Base-by-base conservation (phyloP, 1,284 basidiomycete genomes). In the Boletellus sp. region DNA sequence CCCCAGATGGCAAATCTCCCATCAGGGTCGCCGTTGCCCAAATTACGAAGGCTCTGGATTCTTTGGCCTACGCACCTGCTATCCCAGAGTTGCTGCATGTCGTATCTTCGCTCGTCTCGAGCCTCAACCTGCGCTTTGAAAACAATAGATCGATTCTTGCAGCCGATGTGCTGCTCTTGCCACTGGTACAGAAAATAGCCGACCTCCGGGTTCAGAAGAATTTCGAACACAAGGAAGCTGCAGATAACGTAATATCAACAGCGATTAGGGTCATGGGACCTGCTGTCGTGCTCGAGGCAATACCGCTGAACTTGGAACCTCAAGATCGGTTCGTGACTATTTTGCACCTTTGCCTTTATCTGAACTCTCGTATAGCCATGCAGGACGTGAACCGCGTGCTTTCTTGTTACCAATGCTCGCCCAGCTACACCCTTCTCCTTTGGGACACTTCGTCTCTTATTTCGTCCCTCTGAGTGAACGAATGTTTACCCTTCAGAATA, bases 381-480 rank as follows among this genome's bases (percentile, higher is more conserved):
- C 78, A 43, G 80, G 82, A 35, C 74, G 69, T 48, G 86, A 85
- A 65, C 85, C 87, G 13, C 86, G 92, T 42, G 97, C 96, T 2
- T 97, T 92, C 77, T 78, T 99, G 22, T 79, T 99, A 7, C 96
- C 97, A 4, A 77, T 98, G 50, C 85, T 99, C 51, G 74, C 87
- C n/a, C 81, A 89, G 30, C 82, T 78, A 63, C 94, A 85, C 80
- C 89, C 85, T 62, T 95, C 81, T 53, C 88, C 76, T 3, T 77
- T 99, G 39, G 72, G 73, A 0, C 95, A 96, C 73, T 99, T 99
- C 65, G 79, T 93, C 16, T 79, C 81, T 4, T 91, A 91, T 69
- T 96, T 99, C 60, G 89, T 99, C 8, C 94, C 97, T 15, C 74
- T 99, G 35, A 97, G 93, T 37, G 95, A 97, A 69, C 81, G 86